These are phyloP conservation scores for Neoarthrinium moseri DNA, from an alignment of 2,329 filamentous ascomycete species.

Conservation along the genomic window DNA sequence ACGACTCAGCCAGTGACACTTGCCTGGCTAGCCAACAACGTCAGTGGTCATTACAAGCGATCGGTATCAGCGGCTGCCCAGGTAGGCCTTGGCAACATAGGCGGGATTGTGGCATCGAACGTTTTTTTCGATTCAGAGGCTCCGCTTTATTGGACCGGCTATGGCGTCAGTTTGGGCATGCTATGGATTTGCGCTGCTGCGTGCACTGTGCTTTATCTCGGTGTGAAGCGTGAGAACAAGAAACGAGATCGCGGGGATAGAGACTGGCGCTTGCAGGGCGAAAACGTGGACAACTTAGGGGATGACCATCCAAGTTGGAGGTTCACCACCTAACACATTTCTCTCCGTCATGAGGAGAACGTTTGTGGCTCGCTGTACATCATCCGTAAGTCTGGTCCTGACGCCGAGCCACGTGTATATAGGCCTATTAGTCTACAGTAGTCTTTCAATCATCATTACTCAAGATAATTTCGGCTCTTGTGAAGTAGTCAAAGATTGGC, in stretches of 20 bases:
- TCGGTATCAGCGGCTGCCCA: slow-evolving; percentile 51
- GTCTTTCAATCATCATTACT: too few species aligned
- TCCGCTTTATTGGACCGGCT: slow-evolving; percentile 49
- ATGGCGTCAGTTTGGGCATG: slow-evolving; percentile 44
- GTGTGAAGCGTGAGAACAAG: slow-evolving; percentile 33
- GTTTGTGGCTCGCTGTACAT: too few species aligned
- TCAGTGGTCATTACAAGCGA: slow-evolving; percentile 58
- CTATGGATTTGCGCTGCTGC: slow-evolving; percentile 41
- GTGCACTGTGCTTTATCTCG: slow-evolving; percentile 24
- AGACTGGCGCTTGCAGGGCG: slow-evolving; percentile 24
- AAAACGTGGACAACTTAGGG: slow-evolving; percentile 33
- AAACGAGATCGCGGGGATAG: slow-evolving; percentile 30
- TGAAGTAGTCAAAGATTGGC: too few species aligned
- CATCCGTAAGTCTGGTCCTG: too few species aligned
- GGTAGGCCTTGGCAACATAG: slow-evolving; percentile 49
- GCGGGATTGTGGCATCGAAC: slow-evolving; percentile 49
- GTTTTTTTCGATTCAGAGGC: slow-evolving; percentile 46
- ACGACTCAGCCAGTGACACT: slow-evolving; percentile 54
- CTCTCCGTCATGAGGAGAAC: too few species aligned
- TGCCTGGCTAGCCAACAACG: slow-evolving; percentile 57
- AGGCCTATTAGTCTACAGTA: too few species aligned
- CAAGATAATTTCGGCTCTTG: too few species aligned
- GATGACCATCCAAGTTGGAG: slow-evolving; percentile 35
- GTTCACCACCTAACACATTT: slow-evolving; percentile 26
- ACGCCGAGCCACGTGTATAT: too few species aligned